A percentile compares a stretch with the other conserved stretches of the same genome.
Conservation (phyloP, 495 filamentous ascomycete genomes). For the Aspergillus nanangensis region DNA sequence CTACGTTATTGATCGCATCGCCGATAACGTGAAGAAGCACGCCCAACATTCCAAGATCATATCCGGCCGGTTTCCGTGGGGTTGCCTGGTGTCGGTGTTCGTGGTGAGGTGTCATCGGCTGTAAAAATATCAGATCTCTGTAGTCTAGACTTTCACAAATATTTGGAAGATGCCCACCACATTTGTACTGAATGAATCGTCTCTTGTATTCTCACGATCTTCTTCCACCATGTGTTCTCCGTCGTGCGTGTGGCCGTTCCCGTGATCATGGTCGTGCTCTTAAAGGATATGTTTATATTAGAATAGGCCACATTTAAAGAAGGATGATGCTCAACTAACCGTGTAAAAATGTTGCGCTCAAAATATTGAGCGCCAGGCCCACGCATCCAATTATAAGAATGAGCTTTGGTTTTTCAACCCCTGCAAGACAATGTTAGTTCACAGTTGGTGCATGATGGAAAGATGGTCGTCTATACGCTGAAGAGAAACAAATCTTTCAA, state of each 20-base stretch:
- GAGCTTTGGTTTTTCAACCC: conserved; percentile 38
- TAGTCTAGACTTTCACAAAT: neutral
- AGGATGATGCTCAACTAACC: conserved; percentile 30
- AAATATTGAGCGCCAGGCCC: conserved; percentile 75
- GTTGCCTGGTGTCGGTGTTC: conserved; percentile 45
- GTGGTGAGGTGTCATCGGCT: too few relatives aligned
- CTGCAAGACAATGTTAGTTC: conserved; percentile 3
- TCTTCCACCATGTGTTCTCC: too few relatives aligned
- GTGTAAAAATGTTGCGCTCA: conserved; percentile 75
- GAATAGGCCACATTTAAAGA: too few relatives aligned
- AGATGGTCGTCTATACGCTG: too few relatives aligned
- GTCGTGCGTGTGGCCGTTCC: conserved; percentile 16
- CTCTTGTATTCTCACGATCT: too few relatives aligned
- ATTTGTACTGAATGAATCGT: too few relatives aligned
- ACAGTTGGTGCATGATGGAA: neutral
- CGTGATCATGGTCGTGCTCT: conserved; percentile 6
- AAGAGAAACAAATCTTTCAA: conserved; percentile 67
- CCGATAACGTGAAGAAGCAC: conserved; percentile 45
- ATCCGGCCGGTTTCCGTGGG: neutral
- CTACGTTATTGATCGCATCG: conserved; percentile 43
- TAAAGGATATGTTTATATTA: neutral
- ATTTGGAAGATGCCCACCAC: neutral
- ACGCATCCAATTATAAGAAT: conserved; percentile 76
- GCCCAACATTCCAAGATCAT: conserved; percentile 41
- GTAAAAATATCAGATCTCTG: too few relatives aligned